These are phyloP conservation scores for Salinomyces thailandicus DNA, from an alignment of 2,329 filamentous ascomycete species.

Conservation along the genomic window DNA sequence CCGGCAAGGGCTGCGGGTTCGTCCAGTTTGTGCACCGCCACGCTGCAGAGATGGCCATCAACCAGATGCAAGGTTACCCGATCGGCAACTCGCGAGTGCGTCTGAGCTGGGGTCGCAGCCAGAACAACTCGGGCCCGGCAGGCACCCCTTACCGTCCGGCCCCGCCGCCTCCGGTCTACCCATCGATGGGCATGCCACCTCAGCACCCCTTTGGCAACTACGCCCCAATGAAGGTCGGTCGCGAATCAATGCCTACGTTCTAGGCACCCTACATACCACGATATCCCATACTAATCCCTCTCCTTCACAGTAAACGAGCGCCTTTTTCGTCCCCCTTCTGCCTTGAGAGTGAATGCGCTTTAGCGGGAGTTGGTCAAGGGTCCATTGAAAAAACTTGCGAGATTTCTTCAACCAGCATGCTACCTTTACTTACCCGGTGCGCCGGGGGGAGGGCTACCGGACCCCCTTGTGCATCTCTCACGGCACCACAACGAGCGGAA, in stretches of 20 bases:
- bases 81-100: conserved; percentile 98
- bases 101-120: conserved; percentile 91
- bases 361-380: conserved; percentile 30
- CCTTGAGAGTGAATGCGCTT: conserved; percentile 31
- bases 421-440: conserved; percentile 1
- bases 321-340: conserved; percentile 27
- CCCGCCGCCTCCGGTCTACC: conserved; percentile 66
- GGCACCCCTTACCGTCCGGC: conserved; percentile 95
- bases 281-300: conserved; percentile 7
- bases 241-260: not conserved
- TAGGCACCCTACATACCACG: too few relatives aligned
- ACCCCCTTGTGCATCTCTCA: too few relatives aligned
- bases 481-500: too few relatives aligned
- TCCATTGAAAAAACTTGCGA: conserved; percentile 4
- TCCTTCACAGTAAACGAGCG: conserved; percentile 21
- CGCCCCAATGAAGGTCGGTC: conserved; percentile 54
- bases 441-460: too few relatives aligned
- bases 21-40: conserved; percentile 99
- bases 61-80: conserved; percentile 99
- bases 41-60: conserved; percentile 99
- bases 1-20: conserved; percentile 97
- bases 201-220: conserved; percentile 54
- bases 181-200: conserved; percentile 52
- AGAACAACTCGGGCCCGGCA: conserved; percentile 96
- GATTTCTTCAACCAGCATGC: not conserved